Evolutionary conservation across 2,329 filamentous ascomycete species (phyloP), one percentile per base, ranked within the genome.

Genomic region (Tolypocladium ophioglossoides): DNA sequence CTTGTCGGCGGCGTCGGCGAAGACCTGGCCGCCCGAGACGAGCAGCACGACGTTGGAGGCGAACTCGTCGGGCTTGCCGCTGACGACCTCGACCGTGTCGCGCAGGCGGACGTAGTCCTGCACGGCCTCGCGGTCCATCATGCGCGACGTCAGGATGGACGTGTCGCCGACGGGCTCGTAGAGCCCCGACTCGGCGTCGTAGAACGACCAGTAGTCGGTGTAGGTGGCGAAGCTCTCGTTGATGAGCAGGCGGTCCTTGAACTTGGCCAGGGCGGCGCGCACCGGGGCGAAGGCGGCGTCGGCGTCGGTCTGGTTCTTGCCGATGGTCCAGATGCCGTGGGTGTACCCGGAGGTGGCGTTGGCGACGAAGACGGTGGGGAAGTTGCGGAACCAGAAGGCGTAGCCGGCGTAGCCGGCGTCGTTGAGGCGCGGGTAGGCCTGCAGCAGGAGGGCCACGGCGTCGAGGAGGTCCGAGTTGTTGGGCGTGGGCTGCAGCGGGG

Each of bases 381-480:
- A 62, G 53, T 64, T 61, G 20, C 60, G 61, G 30, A 61, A 63
- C 66, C 67, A 69, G 48, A 49, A 61, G 16, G 53, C 60, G 53
- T 67, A 64, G 14, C 66, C 64, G 2, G 62, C 59, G 20, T 68
- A 64, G 11, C 68, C 69, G 16, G 62, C 59, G 22, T 66, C 59
- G 50, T 59, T 63, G 14, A 74, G 63, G 10, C 65, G 55, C 2
- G 63, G 62, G 55, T 62, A 68, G 2, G 66, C 57, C 30, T 66
- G 67, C 20, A 67, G 57, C 41, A 73, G 51, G 6, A 67, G 55
- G 6, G 62, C 38, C 2, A 67, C 57, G 9, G 63, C 62, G 6
- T 65, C 61, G 18, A 67, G 57, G 22, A 62, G 58, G 50, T 61
- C 57, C 7, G 56, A 41, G 20, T 68, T 67, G 50, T 65, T 58